Conservation (phyloP, 495 filamentous ascomycete species). For the Annulohypoxylon maeteangense region DNA sequence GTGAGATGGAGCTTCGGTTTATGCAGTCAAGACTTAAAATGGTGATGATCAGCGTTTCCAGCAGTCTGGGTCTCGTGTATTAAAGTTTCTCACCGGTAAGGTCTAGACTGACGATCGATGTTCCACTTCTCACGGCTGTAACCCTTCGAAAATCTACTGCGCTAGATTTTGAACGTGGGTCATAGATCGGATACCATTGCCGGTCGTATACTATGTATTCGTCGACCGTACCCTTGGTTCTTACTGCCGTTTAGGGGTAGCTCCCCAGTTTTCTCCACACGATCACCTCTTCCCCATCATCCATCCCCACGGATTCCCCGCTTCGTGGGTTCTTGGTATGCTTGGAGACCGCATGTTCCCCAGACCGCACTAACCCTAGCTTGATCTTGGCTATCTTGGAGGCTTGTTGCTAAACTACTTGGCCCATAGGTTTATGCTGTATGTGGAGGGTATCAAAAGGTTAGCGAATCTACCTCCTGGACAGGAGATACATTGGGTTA, state of each 20-base stretch:
- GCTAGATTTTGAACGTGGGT: neutral
- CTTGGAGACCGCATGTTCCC: neutral
- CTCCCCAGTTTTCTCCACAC: neutral
- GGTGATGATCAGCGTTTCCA: conserved; percentile 20
- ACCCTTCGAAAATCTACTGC: neutral
- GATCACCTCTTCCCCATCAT: conserved; percentile 2
- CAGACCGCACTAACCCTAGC: neutral
- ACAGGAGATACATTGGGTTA: neutral
- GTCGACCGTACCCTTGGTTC: neutral
- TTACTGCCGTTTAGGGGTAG: conserved; percentile 13
- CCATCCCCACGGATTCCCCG: neutral
- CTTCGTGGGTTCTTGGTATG: neutral
- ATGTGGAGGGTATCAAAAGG: neutral
- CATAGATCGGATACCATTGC: conserved; percentile 28
- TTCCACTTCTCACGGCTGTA: conserved; percentile 7
- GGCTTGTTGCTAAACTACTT: conserved; percentile 17
- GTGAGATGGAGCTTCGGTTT: neutral
- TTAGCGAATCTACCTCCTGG: neutral
- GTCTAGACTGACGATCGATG: neutral
- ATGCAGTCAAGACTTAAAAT: neutral
- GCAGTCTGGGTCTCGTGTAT: conserved; percentile 23
- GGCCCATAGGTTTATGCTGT: conserved; percentile 30
- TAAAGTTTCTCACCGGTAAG: neutral
- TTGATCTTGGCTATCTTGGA: neutral
- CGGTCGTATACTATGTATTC: conserved; percentile 3